Evolutionary conservation across 257 asterid genomes (phyloP), one percentile per base, ranked within the genome.

Genomic region (Asclepias syriaca): DNA sequence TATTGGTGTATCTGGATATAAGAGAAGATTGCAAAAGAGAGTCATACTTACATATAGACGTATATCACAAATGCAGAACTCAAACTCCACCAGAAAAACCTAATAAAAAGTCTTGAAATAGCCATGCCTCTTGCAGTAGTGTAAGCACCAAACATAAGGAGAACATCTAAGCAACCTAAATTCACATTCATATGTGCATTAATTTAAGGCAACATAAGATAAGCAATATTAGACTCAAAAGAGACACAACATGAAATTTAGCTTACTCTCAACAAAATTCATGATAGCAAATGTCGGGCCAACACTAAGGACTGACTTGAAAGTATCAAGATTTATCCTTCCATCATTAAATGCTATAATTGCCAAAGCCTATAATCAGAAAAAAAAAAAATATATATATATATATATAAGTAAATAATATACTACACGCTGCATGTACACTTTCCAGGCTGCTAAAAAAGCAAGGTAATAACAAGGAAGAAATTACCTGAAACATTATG

Each of bases 61-160:
- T 88, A 94, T 58, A 85, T 69, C 71, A 86, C 91, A 81, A 90
- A 90, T 37, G 65, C 88, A 14, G 98, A 86, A 84, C 92, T 80
- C 83, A 88, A 71, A 68, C 91, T 87, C 60, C 92, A 85, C 99
- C 98, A 94, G 69, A 94, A 84, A 84, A 94, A 89, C 82, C 96
- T 90, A 74, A 94, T 94, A 75, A 94, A 85, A 80, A 94, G 84
- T 83, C 99, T 91, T 59, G 98, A 92, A 68, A 92, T 86, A 73
- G 99, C 99, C 99, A 94, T 91, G 75, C 95, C 96, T 71, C 99
- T 91, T 19, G 96, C 96, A 65, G 96, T 77, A 73, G 93, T 81
- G 82, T 91, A 94, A 60, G 99, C 99, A 75, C 99, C 99, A 86
- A 89, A 91, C 96, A 85, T 90, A 50, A 94, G 86, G 75, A 94